phyloP scores from a whole-genome alignment of 2,329 filamentous ascomycete genomes.

The Calonectria naviculata region DNA sequence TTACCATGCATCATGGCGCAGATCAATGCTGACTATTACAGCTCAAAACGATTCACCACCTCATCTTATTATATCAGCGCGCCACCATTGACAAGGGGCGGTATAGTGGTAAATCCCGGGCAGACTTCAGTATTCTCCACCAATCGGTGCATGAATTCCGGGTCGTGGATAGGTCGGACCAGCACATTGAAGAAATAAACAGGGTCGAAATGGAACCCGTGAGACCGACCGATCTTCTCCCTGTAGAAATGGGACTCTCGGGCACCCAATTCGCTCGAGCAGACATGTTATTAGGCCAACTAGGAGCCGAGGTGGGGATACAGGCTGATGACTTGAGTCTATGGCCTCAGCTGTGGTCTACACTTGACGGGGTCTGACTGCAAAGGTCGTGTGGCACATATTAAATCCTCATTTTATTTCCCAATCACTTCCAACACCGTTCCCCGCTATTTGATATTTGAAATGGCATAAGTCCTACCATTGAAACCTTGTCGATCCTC shows the following conservation, averaged over 20 bases:
- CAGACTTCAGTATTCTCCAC: slow-evolving; percentile 44
- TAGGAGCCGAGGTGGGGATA: neutral
- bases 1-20: neutral
- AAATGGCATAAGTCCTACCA: too few species aligned
- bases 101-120: slow-evolving; percentile 40
- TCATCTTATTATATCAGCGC: slow-evolving; percentile 2
- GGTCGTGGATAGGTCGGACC: slow-evolving; percentile 44
- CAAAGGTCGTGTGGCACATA: too few species aligned
- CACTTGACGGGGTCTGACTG: neutral
- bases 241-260: neutral
- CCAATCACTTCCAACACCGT: too few species aligned
- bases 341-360: neutral
- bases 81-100: slow-evolving; percentile 22
- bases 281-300: neutral
- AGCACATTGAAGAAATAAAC: slow-evolving; percentile 44
- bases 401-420: too few species aligned
- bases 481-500: too few species aligned
- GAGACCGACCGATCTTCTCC: neutral
- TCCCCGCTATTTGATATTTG: too few species aligned
- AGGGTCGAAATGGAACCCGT: slow-evolving; percentile 29
- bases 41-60: slow-evolving; percentile 10
- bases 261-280: neutral
- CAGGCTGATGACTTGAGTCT: neutral
- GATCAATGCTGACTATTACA: neutral
- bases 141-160: slow-evolving; percentile 46